Evolutionary conservation across 2,329 filamentous ascomycete genomes (phyloP).

Genomic region (Penicillium verrucosum): DNA sequence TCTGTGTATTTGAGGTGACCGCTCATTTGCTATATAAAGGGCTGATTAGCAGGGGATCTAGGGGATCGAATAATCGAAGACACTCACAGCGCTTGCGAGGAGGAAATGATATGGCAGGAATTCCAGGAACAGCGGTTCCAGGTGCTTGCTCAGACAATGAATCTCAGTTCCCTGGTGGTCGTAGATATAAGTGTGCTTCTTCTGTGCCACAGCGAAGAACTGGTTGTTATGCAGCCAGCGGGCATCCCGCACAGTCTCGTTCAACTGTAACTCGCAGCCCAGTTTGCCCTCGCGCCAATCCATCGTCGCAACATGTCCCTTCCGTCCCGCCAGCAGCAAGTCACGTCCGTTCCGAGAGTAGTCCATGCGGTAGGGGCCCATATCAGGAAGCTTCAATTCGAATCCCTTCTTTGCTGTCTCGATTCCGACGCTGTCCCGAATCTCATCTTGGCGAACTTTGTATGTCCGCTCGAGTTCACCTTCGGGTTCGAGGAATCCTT

Average conservation of each 20-base stretch:
- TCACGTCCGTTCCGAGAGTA: constrained; percentile 88
- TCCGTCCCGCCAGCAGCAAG: constrained; percentile 78
- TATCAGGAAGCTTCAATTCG: constrained; percentile 74
- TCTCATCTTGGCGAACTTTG: constrained; percentile 85
- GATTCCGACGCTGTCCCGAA: constrained; percentile 68
- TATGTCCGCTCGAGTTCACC: constrained; percentile 86
- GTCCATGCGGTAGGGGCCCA: constrained; percentile 85
- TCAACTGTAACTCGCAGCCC: constrained; percentile 84
- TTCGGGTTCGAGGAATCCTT: constrained; percentile 85
- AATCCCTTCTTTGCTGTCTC: constrained; percentile 92
- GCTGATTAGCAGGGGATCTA: neutral
- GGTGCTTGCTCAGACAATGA: constrained; percentile 84
- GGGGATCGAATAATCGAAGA: neutral
- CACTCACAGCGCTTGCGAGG: constrained; percentile 73
- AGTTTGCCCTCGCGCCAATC: constrained; percentile 93
- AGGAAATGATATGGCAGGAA: constrained; percentile 97
- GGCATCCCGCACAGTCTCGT: constrained; percentile 84
- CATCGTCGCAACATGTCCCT: constrained; percentile 93
- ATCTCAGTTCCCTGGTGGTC: constrained; percentile 86
- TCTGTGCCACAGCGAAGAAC: constrained; percentile 89
- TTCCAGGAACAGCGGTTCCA: constrained; percentile 89
- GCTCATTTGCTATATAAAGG: constrained; percentile 59
- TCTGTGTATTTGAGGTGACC: constrained; percentile 93
- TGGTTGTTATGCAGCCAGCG: constrained; percentile 95
- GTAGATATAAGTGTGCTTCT: constrained; percentile 96